Evolutionary conservation across 164 flowering plant genomes (phyloP), one percentile per base, ranked within the genome.

Genomic region (Aristolochia californica): DNA sequence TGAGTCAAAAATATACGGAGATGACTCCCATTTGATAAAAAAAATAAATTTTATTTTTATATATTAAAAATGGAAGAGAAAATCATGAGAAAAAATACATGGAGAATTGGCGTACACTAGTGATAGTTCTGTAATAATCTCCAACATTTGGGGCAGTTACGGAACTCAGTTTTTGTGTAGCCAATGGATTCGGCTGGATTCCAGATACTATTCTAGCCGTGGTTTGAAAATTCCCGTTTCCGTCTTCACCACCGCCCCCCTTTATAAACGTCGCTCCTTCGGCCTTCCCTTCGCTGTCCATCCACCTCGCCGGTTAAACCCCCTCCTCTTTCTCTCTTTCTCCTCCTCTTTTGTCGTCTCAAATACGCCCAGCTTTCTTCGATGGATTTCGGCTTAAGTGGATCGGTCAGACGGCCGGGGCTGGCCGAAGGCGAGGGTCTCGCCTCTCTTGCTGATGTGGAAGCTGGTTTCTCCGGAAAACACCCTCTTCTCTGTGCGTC

Each of bases 391-490:
- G 25, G 23, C 20, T 30, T 24, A 34, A 15, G 16, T 25, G 21
- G 16, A 17, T 3, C 45, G 28, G 14, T 62, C n/a, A 24, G 24
- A 38, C 52, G 79, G 63, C 79, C 79, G 13, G 77, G 77, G 61
- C 75, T 86, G 61, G 51, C 57, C 0, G 88, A 73, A 34, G 84
- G 82, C 40, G 76, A 76, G 28, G 80, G 75, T 15, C 62, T 75
- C 22, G 85, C 85, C 22, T 83, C 86, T 4, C 26, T 83, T n/a
- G 74, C 79, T 2, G 77, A 75, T 7, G 53, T 68, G 69, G 83
- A 80, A 62, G 74, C 79, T 61, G 84, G 78, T 14, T 66, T 68
- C 48, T 79, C 87, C 1, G 81, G 83, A 16, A 70, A 64, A 13
- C 43, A 54, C n/a, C 48, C 58, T 47, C 18, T 45, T n/a, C 44